Conservation (phyloP, 768 basidiomycete genomes). For the Daedaleopsis nitida region DNA sequence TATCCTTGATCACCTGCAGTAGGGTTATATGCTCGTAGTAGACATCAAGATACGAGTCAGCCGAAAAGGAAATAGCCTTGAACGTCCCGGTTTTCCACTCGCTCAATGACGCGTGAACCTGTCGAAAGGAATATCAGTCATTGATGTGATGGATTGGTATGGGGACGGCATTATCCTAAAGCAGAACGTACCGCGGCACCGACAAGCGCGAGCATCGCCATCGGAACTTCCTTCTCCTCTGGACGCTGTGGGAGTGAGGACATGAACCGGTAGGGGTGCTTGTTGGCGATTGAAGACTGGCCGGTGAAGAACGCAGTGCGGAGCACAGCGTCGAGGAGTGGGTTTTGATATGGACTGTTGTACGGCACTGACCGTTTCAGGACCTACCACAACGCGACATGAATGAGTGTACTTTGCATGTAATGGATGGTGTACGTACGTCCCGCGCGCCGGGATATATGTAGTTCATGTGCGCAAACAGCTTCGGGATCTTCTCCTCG, state of each 20-base stretch:
- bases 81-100: constrained; percentile 5
- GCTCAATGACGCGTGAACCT: constrained; percentile 10
- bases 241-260: neutral
- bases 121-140: neutral
- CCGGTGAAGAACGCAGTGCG: constrained; percentile 5
- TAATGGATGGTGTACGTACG: neutral
- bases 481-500: neutral
- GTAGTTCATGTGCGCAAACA: constrained; percentile 1
- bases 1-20: constrained; percentile 1
- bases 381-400: neutral
- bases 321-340: neutral
- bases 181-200: constrained; percentile 2
- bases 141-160: too few relatives aligned
- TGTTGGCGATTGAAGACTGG: neutral
- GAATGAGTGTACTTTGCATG: neutral
- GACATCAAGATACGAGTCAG: constrained; percentile 6
- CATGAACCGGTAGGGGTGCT: neutral
- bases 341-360: constrained; percentile 7
- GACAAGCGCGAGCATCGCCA: constrained; percentile 8
- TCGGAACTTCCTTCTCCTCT: constrained; percentile 10
- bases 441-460: neutral
- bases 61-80: neutral
- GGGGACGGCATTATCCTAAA: neutral
- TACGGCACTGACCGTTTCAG: neutral
- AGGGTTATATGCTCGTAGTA: constrained; percentile 7